Evolutionary conservation across 169 alveolate genomes (phyloP), one percentile per base, ranked within the genome.

Genomic region (Plasmodium gaboni): DNA sequence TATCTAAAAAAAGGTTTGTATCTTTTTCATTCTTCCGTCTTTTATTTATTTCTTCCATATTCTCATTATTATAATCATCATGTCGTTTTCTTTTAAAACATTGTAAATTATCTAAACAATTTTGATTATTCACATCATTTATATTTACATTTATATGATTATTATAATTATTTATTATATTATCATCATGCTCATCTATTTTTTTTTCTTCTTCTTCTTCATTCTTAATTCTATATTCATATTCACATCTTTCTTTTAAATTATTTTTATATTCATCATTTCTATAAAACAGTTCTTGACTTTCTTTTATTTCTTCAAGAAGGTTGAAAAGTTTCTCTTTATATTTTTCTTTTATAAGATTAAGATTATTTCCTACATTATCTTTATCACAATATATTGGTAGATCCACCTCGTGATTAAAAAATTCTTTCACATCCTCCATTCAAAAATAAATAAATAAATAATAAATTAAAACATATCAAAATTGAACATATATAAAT

Each of bases 271-370:
- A 38, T 38, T 38, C 1, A 38, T 38, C 0, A 38, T 38, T 38
- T 38, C 10, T 38, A 38, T 38, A 38, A 38, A 38, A 38, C 46
- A 5, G 8, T 1, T 38, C 46, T 38, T 38, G 46, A 5, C 9
- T 38, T 6, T 51, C 26, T 38, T 78, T 78, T 44, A 78, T 63
- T 2, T 78, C 50, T 13, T 78, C 69, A n/a, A 78, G 48, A 4
- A 78, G 22, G 17, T n/a, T 13, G 26, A 78, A 42, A 2, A 78
- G 13, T 1, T 65, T 78, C 1, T 17, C 19, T 65, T 65, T 70
- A 42, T 78, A 78, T 1, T 46, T 65, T 50, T 38, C 61, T 44
- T 78, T 78, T 1, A 78, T 60, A 1, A 22, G 22, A n/a, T 64
- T 19, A 26, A 78, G 10, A 38, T 78, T 78, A 9, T 8, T 63